Conservation (phyloP, 345 rosid species). For the Arabidopsis arenosa region DNA sequence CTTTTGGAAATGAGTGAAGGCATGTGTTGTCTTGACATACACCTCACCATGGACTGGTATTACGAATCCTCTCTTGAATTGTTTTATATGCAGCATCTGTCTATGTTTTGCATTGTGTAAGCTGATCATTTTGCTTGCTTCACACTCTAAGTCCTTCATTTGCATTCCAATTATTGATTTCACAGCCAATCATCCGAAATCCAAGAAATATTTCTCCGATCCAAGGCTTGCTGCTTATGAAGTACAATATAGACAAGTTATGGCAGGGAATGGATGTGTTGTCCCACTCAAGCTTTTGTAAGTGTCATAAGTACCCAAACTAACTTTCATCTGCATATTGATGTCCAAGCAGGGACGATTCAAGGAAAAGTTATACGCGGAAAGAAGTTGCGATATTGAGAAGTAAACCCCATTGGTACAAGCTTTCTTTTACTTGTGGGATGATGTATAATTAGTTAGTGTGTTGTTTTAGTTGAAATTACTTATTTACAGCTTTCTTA, state of each 20-base stretch:
- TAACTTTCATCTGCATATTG: constrained; percentile 47
- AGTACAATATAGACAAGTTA: constrained; percentile 69
- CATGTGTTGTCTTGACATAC: too few relatives aligned
- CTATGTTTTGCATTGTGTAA: too few relatives aligned
- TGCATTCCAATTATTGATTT: too few relatives aligned
- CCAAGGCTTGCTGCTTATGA: constrained; percentile 95
- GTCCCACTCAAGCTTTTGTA: constrained; percentile 43
- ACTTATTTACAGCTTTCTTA: constrained; percentile 25
- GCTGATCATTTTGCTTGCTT: too few relatives aligned
- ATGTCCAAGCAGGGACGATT: constrained; percentile 62
- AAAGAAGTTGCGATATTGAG: constrained; percentile 87
- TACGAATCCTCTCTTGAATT: too few relatives aligned
- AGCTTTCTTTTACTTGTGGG: constrained; percentile 75
- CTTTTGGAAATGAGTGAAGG: too few relatives aligned
- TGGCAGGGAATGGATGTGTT: constrained; percentile 58
- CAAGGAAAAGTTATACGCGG: constrained; percentile 72
- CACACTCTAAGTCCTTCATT: too few relatives aligned
- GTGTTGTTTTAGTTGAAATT: constrained; percentile 13
- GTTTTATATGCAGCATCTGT: background rate
- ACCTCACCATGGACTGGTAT: too few relatives aligned
- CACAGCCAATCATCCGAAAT: too few relatives aligned
- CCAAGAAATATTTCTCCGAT: constrained; percentile 53
- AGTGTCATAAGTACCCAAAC: constrained; percentile 41
- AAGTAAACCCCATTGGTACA: background rate
- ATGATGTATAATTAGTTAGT: background rate